Evolutionary conservation across 176 grass and related monocot species (phyloP).

Genomic region (Rhipidocladum racemiflorum): DNA sequence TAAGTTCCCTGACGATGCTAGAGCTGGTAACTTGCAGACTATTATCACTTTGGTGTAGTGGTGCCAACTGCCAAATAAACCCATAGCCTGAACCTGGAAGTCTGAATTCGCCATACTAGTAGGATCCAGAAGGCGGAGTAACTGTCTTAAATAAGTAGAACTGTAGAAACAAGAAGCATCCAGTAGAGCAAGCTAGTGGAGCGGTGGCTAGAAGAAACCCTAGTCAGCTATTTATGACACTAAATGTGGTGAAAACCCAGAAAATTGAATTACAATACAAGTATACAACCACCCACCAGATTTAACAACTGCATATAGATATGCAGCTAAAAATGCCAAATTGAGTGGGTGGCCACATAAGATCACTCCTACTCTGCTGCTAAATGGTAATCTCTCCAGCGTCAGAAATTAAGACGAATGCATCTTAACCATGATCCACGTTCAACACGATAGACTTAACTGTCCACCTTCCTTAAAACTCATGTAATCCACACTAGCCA

Average conservation of each 20-base stretch:
- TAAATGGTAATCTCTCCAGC: neutral
- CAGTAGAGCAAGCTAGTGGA: neutral
- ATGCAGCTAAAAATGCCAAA: neutral
- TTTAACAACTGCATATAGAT: neutral
- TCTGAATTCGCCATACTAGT: neutral
- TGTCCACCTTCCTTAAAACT: neutral
- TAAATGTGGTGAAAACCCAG: too few relatives aligned
- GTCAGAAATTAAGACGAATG: neutral
- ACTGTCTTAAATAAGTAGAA: neutral
- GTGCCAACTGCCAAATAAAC: neutral
- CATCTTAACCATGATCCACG: neutral
- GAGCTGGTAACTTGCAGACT: neutral
- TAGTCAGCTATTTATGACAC: neutral
- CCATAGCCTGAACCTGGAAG: neutral
- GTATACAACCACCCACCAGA: neutral
- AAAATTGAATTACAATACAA: neutral
- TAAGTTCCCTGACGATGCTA: neutral
- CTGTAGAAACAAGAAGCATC: neutral
- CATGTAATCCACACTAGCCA: neutral
- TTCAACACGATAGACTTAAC: neutral
- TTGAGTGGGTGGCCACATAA: neutral
- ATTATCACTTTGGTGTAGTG: neutral
- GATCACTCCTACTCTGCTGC: neutral
- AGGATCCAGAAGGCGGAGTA: neutral
- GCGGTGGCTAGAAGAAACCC: neutral